Percentiles rank a stretch among this genome's conserved stretches.
Conservation (phyloP, 768 basidiomycete genomes). For the Tylopilus intermedius region DNA sequence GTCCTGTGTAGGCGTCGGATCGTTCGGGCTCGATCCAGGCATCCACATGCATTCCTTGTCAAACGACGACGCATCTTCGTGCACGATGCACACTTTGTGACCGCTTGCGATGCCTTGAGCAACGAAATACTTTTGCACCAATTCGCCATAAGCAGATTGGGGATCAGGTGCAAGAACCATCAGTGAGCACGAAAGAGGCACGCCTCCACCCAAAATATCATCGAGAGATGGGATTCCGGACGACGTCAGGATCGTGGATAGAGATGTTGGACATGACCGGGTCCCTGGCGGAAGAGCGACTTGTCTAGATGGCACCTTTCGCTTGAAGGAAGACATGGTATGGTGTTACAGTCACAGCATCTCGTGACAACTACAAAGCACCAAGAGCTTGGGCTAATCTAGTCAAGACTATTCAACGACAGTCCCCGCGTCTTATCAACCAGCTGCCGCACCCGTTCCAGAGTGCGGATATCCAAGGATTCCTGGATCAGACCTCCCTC, state of each 20-base stretch:
- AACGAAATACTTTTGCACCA: slow-evolving; percentile 84
- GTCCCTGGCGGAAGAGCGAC: slow-evolving; percentile 46
- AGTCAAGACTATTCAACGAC: slow-evolving; percentile 29
- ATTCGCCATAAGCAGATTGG: slow-evolving; percentile 79
- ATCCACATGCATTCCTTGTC: slow-evolving; percentile 81
- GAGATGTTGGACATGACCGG: slow-evolving; percentile 52
- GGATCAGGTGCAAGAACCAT: slow-evolving; percentile 77
- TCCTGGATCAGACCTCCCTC: background rate
- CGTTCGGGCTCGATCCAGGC: slow-evolving; percentile 27
- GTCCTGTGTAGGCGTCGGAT: slow-evolving; percentile 23
- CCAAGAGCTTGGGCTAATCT: background rate
- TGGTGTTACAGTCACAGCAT: slow-evolving; percentile 13
- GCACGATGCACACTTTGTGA: slow-evolving; percentile 67
- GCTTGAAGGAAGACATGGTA: slow-evolving; percentile 77
- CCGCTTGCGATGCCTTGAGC: slow-evolving; percentile 77
- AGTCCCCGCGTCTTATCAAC: slow-evolving; percentile 13
- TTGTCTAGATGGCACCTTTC: slow-evolving; percentile 48
- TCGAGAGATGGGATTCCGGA: slow-evolving; percentile 92
- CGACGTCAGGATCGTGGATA: slow-evolving; percentile 58
- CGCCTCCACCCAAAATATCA: slow-evolving; percentile 88
- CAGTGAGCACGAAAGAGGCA: slow-evolving; percentile 75
- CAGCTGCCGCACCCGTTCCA: slow-evolving; percentile 10
- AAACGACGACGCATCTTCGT: slow-evolving; percentile 52
- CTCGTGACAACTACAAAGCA: background rate
- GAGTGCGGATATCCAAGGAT: background rate